These are phyloP conservation scores for Fusarium nurragi DNA, from an alignment of 2,329 filamentous ascomycete species.

Conservation along the genomic window DNA sequence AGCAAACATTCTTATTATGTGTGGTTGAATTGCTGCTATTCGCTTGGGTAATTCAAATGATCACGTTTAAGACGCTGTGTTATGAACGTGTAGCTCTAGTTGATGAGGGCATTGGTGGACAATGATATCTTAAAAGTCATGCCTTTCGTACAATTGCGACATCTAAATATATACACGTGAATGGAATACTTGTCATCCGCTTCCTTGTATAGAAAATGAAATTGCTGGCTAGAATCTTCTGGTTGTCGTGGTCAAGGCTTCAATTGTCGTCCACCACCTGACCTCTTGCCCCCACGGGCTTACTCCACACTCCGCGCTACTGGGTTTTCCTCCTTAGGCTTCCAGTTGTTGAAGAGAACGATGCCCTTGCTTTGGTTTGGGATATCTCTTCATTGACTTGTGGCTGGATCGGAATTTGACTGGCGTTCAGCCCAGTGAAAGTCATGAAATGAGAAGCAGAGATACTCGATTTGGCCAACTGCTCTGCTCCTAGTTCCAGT, in stretches of 20 bases:
- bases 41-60: no score
- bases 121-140: no score
- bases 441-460: neutral
- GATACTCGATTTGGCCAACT: neutral
- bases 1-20: no score
- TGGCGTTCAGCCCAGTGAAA: neutral
- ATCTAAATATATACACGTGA: neutral
- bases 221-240: slow-evolving; percentile 17
- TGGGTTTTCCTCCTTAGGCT: slow-evolving; percentile 14
- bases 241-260: slow-evolving; percentile 18
- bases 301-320: slow-evolving; percentile 34
- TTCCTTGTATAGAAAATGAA: neutral
- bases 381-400: neutral
- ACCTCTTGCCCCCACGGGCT: slow-evolving; percentile 34
- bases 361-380: neutral
- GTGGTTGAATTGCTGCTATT: no score
- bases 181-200: neutral
- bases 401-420: slow-evolving; percentile 2
- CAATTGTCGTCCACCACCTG: slow-evolving; percentile 26
- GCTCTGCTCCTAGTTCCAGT: neutral
- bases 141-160: no score
- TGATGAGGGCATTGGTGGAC: neutral
- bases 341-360: neutral
- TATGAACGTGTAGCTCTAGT: neutral
- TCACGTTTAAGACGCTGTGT: neutral